These are phyloP conservation scores for Macadamia integrifolia DNA, from an alignment of 164 flowering plant genomes.

Conservation along the genomic window DNA sequence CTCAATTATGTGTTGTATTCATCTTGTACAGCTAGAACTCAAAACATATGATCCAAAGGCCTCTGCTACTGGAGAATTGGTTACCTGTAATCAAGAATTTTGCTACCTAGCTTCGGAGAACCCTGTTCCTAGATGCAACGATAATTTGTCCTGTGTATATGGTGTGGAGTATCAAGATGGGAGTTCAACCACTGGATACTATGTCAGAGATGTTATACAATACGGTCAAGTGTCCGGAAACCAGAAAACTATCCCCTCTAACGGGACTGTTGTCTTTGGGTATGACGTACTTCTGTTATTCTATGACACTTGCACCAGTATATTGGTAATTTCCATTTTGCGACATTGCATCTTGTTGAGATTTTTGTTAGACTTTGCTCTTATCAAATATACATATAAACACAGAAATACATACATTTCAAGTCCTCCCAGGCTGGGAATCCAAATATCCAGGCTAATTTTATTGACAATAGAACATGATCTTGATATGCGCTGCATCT, in stretches of 20 bases:
- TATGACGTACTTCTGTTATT: constrained; percentile 27
- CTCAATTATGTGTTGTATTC: background rate
- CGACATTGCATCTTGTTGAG: too few relatives aligned
- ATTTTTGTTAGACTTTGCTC: too few relatives aligned
- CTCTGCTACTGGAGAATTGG: constrained; percentile 50
- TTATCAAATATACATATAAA: too few relatives aligned
- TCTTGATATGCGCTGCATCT: too few relatives aligned
- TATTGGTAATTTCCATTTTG: too few relatives aligned
- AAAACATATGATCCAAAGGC: constrained; percentile 55
- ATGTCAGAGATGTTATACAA: constrained; percentile 55
- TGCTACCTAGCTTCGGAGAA: constrained; percentile 26
- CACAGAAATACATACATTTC: too few relatives aligned
- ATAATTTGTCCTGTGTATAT: constrained; percentile 47
- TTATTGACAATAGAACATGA: too few relatives aligned
- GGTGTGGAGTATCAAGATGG: constrained; percentile 87
- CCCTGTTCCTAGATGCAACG: constrained; percentile 38
- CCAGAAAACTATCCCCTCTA: constrained; percentile 39
- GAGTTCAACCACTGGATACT: constrained; percentile 80
- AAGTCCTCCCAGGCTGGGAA: too few relatives aligned
- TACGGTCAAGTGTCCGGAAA: constrained; percentile 55
- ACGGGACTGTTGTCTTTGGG: constrained; percentile 78
- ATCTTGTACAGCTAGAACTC: constrained; percentile 52
- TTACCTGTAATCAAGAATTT: constrained; percentile 60
- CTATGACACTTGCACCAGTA: too few relatives aligned
- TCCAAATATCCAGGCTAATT: too few relatives aligned